These are phyloP conservation scores for Aurifilum marmelostoma DNA, from an alignment of 2,329 filamentous ascomycete species.

Conservation along the genomic window DNA sequence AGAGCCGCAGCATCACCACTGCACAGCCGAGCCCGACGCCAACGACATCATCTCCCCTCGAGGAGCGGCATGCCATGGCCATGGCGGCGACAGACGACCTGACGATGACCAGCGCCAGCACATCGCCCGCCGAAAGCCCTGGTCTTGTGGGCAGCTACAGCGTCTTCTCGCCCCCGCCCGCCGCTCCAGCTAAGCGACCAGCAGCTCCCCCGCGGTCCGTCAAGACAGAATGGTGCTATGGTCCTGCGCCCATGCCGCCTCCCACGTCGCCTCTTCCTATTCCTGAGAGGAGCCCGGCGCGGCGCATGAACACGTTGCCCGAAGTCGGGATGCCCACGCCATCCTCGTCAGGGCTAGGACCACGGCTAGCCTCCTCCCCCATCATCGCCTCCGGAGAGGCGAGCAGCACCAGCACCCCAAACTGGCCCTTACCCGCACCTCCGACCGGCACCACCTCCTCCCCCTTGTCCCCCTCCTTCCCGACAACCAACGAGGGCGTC, in stretches of 20 bases:
- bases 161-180: constrained; percentile 28
- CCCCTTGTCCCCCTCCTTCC: not conserved
- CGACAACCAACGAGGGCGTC: not conserved
- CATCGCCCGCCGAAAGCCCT: constrained; percentile 20
- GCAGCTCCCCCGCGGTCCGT: not conserved
- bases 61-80: not conserved
- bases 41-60: too few species aligned
- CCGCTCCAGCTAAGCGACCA: not conserved
- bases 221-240: constrained; percentile 16
- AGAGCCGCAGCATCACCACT: not conserved
- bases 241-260: constrained; percentile 24
- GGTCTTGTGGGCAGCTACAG: constrained; percentile 18
- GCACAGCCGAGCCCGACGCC: not conserved
- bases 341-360: not conserved
- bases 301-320: constrained; percentile 10
- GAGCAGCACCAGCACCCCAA: constrained; percentile 2
- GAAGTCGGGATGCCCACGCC: constrained; percentile 1
- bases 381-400: constrained; percentile 14
- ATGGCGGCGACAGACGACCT: constrained; percentile 1
- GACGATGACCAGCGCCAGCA: constrained; percentile 19
- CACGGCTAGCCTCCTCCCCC: constrained; percentile 20
- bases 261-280: constrained; percentile 24
- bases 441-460: not conserved
- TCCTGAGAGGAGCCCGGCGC: constrained; percentile 20
- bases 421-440: constrained; percentile 28